phyloP scores from a whole-genome alignment of 1,284 basidiomycete genomes.

The Termitomyces sp. region DNA sequence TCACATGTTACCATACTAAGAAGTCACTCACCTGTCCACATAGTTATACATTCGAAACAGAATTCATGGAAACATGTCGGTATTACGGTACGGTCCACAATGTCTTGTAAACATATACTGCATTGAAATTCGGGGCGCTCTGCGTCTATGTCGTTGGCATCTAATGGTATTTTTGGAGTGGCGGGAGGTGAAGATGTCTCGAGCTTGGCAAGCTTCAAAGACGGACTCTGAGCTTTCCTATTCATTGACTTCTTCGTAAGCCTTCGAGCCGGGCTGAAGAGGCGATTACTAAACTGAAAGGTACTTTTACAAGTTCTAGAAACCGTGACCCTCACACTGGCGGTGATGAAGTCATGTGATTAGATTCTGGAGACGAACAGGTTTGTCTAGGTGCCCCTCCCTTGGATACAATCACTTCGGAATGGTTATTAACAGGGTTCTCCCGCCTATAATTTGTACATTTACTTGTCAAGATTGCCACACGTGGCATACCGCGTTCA shows the following conservation, averaged over 20 bases:
- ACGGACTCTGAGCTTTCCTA: slow-evolving; percentile 18
- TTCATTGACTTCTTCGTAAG: slow-evolving; percentile 11
- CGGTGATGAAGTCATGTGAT: no score
- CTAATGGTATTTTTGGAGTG: not conserved
- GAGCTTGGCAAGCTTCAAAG: slow-evolving; percentile 25
- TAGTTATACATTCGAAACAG: slow-evolving; percentile 81
- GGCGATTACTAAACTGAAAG: not conserved
- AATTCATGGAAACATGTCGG: slow-evolving; percentile 84
- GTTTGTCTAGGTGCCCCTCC: no score
- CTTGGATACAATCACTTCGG: no score
- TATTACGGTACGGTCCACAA: slow-evolving; percentile 74
- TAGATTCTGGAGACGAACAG: no score
- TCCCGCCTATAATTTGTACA: no score
- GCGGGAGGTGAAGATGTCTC: slow-evolving; percentile 12
- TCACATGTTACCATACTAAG: not conserved
- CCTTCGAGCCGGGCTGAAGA: not conserved
- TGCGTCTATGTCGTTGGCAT: slow-evolving; percentile 2
- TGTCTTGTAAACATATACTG: slow-evolving; percentile 71
- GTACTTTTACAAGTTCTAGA: no score
- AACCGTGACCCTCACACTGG: no score
- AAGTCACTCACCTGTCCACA: slow-evolving; percentile 68
- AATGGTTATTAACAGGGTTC: no score
- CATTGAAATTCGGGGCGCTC: slow-evolving; percentile 32
- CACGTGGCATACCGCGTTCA: no score
- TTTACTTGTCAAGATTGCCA: no score